These are phyloP conservation scores for Sphagnum tenellum DNA, from an alignment of 225 moss, liverwort and hornwort species.

Conservation along the genomic window DNA sequence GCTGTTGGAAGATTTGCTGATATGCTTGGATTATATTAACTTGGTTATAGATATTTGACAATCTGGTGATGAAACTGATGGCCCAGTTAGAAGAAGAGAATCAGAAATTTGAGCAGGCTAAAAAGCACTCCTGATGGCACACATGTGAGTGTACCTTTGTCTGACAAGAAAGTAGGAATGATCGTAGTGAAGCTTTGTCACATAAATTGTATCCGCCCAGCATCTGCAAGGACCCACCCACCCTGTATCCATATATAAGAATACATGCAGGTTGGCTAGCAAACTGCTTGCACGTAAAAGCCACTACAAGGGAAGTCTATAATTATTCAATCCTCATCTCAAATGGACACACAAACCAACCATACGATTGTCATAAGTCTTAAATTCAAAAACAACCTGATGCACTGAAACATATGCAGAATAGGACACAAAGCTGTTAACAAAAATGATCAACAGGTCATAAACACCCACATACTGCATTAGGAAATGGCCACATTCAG, in stretches of 20 bases:
- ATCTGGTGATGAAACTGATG: too few species aligned
- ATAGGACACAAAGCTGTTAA: too few species aligned
- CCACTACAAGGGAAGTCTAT: too few species aligned
- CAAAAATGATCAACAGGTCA: too few species aligned
- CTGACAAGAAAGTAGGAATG: conserved; percentile 57
- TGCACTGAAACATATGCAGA: too few species aligned
- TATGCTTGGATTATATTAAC: not conserved
- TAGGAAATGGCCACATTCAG: too few species aligned
- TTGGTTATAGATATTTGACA: not conserved
- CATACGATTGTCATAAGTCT: not conserved
- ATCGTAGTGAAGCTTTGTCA: conserved; percentile 27
- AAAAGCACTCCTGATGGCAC: too few species aligned
- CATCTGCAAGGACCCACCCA: conserved; percentile 53
- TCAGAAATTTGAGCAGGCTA: too few species aligned
- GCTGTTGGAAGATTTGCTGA: not conserved
- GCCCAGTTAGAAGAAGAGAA: too few species aligned
- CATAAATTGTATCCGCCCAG: conserved; percentile 34
- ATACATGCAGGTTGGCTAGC: conserved; percentile 8
- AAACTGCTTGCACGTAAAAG: conserved; percentile 13
- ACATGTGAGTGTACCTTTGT: conserved; percentile 21
- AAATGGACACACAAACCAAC: not conserved
- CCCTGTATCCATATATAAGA: conserved; percentile 19
- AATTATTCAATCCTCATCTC: not conserved
- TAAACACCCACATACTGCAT: too few species aligned
- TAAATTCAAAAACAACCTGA: not conserved